Base-by-base conservation (phyloP, 1,284 basidiomycete species). In the Malassezia caprae region DNA sequence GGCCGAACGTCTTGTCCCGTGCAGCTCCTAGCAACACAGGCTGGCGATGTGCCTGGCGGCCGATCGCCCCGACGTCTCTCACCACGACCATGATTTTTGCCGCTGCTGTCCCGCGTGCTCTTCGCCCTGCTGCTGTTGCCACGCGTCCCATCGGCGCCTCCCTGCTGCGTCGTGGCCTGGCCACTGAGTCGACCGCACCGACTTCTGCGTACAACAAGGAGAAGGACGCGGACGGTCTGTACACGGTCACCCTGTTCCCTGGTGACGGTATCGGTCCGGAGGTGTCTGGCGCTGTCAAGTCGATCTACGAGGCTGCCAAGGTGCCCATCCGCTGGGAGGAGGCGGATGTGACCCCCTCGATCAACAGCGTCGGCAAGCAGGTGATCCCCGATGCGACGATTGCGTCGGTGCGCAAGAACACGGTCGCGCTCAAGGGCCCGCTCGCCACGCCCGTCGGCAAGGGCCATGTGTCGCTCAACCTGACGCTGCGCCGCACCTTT, bases 241-340 rank as follows among this genome's bases (percentile, higher is more conserved):
- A 90, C 79, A 85, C 85, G 44, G 90, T 93, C 47, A 90, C 90
- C 46, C 79, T 93, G 61, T 88, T 93, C 76, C 87, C 89, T 40
- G 89, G 89, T 75, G 89, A 93, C 75, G 87, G 88, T 77, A 98
- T 99, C 80, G 94, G 94, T 47, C 90, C 93, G 46, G 94, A 99
- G 80, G 96, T 99, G 69, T 88, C 89, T 77, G 81, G 94, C 79
- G 86, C 91, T 59, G 85, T 99, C 72, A 94, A 94, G 79, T 79
- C 84, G 63, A 98, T 99, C 77, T 98, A 93, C 78, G 77, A 78
- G 48, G 86, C 88, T 62, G 91, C 93, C 62, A 82, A 76, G 59
- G 64, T 59, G 19, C 55, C 58, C 56, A 57, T 69, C 65, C 67
- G 68, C 78, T 99, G 94, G 94, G 94, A 99, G 77, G 93, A 98